These are phyloP conservation scores for Petunia axillaris DNA, from an alignment of 257 asterid species.

Conservation along the genomic window DNA sequence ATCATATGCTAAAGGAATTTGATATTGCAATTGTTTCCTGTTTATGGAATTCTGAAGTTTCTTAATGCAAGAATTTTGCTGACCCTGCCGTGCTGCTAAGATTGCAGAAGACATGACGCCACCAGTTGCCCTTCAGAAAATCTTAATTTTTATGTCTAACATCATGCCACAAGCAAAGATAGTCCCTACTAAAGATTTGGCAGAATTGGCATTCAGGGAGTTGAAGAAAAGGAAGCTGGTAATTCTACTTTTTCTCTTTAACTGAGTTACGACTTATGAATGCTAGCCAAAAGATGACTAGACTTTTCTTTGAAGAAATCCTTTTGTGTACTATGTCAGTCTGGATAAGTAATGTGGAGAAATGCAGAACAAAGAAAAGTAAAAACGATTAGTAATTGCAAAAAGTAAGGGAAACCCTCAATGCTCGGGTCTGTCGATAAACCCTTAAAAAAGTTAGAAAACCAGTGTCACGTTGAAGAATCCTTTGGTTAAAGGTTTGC, in stretches of 20 bases:
- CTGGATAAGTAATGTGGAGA: neutral
- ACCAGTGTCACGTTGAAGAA: neutral
- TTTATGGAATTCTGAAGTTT: neutral
- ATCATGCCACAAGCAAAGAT: constrained; percentile 90
- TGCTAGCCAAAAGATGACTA: neutral
- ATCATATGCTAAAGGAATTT: neutral
- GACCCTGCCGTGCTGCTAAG: constrained; percentile 46
- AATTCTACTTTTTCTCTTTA: neutral
- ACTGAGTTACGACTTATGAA: neutral
- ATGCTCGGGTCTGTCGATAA: neutral
- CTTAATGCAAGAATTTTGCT: constrained; percentile 13
- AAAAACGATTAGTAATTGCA: neutral
- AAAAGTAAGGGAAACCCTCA: neutral
- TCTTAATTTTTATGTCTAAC: constrained; percentile 64
- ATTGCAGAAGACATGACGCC: constrained; percentile 92
- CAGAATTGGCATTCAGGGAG: constrained; percentile 86
- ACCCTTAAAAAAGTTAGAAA: neutral
- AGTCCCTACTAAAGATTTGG: constrained; percentile 85
- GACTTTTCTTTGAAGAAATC: neutral
- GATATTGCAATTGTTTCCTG: neutral
- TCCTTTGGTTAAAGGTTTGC: no score
- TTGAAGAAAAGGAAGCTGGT: constrained; percentile 69
- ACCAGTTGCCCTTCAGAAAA: constrained; percentile 74
- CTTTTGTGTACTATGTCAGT: neutral
- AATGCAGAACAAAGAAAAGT: neutral